These are phyloP conservation scores for Polyplosphaeria fusca DNA, from an alignment of 495 filamentous ascomycete species.

Conservation along the genomic window DNA sequence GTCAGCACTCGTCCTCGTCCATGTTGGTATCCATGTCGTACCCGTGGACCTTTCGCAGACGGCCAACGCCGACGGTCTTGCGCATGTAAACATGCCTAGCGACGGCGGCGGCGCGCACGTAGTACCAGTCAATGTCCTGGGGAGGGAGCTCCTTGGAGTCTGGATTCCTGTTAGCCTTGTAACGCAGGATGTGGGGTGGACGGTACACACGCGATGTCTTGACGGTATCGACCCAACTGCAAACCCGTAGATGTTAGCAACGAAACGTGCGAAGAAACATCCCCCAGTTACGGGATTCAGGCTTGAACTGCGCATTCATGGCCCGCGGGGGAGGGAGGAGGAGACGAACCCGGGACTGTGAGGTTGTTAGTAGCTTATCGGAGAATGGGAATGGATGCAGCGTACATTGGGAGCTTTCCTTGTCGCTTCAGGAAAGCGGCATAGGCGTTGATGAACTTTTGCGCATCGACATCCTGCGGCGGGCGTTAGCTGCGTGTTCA, in stretches of 20 bases:
- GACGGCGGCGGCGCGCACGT: slow-evolving; percentile 92
- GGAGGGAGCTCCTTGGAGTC: slow-evolving; percentile 90
- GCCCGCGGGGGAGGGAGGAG: slow-evolving; percentile 22
- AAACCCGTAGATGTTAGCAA: slow-evolving; percentile 56
- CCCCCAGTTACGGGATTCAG: slow-evolving; percentile 45
- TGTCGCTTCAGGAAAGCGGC: slow-evolving; percentile 97
- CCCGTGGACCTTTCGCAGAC: slow-evolving; percentile 72
- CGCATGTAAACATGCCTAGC: slow-evolving; percentile 98
- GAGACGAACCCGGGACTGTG: slow-evolving; percentile 32
- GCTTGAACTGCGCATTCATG: too few species aligned
- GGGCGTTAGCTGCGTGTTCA: neutral
- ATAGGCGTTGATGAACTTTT: slow-evolving; percentile 94
- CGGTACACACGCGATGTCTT: slow-evolving; percentile 69
- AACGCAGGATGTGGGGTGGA: neutral
- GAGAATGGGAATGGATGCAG: slow-evolving; percentile 4
- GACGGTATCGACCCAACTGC: slow-evolving; percentile 98
- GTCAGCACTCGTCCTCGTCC: too few species aligned
- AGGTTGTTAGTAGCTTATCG: slow-evolving; percentile 1
- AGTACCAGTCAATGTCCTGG: slow-evolving; percentile 65
- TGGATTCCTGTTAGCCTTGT: neutral
- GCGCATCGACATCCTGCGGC: slow-evolving; percentile 53
- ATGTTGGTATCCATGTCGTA: slow-evolving; percentile 60
- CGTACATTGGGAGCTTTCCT: slow-evolving; percentile 93
- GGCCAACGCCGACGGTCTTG: slow-evolving; percentile 97
- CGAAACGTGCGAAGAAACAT: slow-evolving; percentile 28